Evolutionary conservation across 2,329 filamentous ascomycete genomes (phyloP), one percentile per base, ranked within the genome.

Genomic region (Hymenoscyphus fraxineus): DNA sequence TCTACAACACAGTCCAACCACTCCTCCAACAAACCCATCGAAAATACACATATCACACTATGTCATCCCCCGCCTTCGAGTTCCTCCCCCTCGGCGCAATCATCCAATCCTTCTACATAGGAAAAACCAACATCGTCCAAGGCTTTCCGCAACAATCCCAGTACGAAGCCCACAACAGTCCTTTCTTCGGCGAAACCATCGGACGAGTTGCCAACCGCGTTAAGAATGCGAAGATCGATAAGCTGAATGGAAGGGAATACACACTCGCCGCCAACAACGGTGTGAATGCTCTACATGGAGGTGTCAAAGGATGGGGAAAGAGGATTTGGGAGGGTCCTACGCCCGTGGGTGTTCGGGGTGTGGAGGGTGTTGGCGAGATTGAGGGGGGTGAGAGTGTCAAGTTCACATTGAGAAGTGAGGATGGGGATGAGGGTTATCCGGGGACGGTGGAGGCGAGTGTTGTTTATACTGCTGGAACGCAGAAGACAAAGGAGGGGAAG

Each of bases 151-250:
- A 83, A 15, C 85, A 90, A 61, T 86, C 90, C 56, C 85, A 88
- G 66, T 97, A 97, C 80, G 84, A 84, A 69, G 79, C 85, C 70
- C 80, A 93, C 81, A 94, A 95, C 79, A 80, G 78, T 12, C 88
- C 91, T 1, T 93, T 88, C 81, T 98, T 97, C 75, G 94, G 95
- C 68, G 93, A 94, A 76, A 98, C 92, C 56, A 97, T 98, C 76
- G 95, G 95, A 63, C 91, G 87, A 62, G 81, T 88, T 22, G 86
- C 93, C 66, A 98, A 98, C 80, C 89, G 94, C 64, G 87, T 97
- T 75, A 85, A 86, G 64, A 81, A 83, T 73, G 92, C 88, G 32
- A 82, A 85, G 70, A 87, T 97, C 75, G 79, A 88, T 69, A 82
- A 82, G 60, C 78, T 97, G 71, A 97, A 97, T 77, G 82, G 83